phyloP scores from a whole-genome alignment of 148 eudicot genomes.

The Polygonum aviculare region DNA sequence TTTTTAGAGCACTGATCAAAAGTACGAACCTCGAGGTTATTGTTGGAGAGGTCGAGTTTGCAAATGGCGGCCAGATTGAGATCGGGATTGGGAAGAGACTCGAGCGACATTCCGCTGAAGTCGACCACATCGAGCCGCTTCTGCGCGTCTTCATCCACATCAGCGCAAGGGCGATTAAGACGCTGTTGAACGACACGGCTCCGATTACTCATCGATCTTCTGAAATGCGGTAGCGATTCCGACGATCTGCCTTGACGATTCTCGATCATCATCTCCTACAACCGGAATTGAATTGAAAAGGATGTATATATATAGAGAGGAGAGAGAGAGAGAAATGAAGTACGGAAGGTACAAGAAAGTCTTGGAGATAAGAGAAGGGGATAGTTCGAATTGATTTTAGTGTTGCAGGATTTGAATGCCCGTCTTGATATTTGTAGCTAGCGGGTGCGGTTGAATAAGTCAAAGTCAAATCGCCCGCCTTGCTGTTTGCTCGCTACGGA shows the following conservation, averaged over 20 bases:
- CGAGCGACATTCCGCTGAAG: slow-evolving; percentile 52
- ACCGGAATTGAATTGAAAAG: background rate
- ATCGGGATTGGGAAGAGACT: slow-evolving; percentile 39
- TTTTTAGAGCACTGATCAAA: too few relatives aligned
- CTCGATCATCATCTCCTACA: background rate
- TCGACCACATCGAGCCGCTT: slow-evolving; percentile 37
- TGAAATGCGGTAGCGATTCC: background rate
- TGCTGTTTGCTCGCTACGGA: background rate
- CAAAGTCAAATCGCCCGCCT: slow-evolving; percentile 1
- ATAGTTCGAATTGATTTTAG: background rate
- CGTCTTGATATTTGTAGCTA: background rate
- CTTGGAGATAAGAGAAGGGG: background rate
- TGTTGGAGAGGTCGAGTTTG: slow-evolving; percentile 72
- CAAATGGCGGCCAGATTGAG: slow-evolving; percentile 52
- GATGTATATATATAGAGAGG: background rate
- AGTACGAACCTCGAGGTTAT: slow-evolving; percentile 47
- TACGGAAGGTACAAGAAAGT: slow-evolving; percentile 4
- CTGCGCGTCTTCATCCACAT: background rate
- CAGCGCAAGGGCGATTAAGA: background rate
- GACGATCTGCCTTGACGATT: background rate
- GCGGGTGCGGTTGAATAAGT: background rate
- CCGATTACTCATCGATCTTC: slow-evolving; percentile 2
- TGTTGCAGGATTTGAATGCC: background rate
- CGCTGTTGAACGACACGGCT: background rate
- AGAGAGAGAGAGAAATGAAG: background rate